Base-by-base conservation (phyloP, 192 early-diverging fungal genomes). In the Coemansia sp. region DNA sequence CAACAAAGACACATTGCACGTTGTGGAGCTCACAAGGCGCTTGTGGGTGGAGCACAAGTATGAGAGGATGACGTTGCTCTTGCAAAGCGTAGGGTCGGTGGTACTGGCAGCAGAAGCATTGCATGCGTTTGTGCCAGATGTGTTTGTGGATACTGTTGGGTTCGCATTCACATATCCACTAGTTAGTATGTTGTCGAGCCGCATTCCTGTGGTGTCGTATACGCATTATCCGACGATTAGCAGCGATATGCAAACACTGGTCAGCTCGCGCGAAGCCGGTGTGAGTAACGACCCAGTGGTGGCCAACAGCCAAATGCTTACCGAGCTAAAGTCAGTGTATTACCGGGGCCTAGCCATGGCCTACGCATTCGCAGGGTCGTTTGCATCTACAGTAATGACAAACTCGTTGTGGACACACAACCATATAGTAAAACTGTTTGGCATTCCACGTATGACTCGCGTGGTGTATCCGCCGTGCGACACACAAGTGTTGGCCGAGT, bases 141-240 rank as follows among this genome's bases (percentile, higher is more conserved):
- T 99, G 2, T 94, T 90, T 77, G 37, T 81, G 84, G 97, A 99
- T 65, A 95, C 96, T 0, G 88, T 98, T 73, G 98, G 98, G 35
- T 96, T 92, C 71, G 96, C 94, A 6, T 98, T 98, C 60, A 92
- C 89, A 2, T 96, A 93, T 71, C 95, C 94, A 8, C 52, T 95
- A 2, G 88, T 89, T 0, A 82, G 80, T 45, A 51, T 84, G 23
- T 47, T 95, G 26, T 84, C 82, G 27, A 68, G 83, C 1, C 68
- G 82, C 45, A 85, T 89, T 1, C 83, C 83, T 1, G 54, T 91
- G 7, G 84, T 91, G 0, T 83, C 94, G 0, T 99, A 99, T 66
- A 90, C 92, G 16, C 98, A 99, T 74, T 99, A 99, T 63, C 98
- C 98, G 10, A 89, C 89, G 9, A 93, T 99, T 54, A 94, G 92